Percentiles rank a stretch among this genome's conserved stretches.
Evolutionary conservation across 176 grass and related monocot species (phyloP).

Genomic region (sorghum (Sorghum bicolor)): Sorghum_bicolor_NCBIv3 NC_012871.2:66064001-66064500

Average conservation of each 20-base stretch:
- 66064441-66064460: neutral
- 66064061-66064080: neutral
- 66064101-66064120: too few relatives aligned
- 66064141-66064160: too few relatives aligned
- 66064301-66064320: neutral
- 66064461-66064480: neutral
- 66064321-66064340: constrained; percentile 44
- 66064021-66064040: neutral
- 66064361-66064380: constrained; percentile 85
- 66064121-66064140: too few relatives aligned
- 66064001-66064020: neutral
- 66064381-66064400: constrained; percentile 84
- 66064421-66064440: neutral
- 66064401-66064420: constrained; percentile 53
- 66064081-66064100: too few relatives aligned
- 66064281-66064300: neutral
- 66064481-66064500: neutral
- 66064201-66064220: too few relatives aligned
- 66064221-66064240: neutral
- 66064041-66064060: neutral
- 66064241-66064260: neutral
- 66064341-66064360: constrained; percentile 63
- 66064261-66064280: neutral
- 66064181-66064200: too few relatives aligned
- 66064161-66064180: too few relatives aligned